Conservation (phyloP, 495 filamentous ascomycete genomes). For the Podospora appendiculata region DNA sequence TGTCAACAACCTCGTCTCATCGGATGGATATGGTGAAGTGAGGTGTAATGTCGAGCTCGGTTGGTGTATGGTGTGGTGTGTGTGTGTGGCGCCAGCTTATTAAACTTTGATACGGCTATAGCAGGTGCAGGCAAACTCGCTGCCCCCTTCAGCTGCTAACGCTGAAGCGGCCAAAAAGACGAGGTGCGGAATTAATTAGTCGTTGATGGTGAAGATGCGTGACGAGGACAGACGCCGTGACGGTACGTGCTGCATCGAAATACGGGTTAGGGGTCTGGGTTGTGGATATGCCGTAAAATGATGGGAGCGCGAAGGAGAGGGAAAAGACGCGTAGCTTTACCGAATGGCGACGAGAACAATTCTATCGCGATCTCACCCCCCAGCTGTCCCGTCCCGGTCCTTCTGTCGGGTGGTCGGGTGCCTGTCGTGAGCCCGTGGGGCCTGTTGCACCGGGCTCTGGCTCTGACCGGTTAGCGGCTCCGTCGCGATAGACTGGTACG, state of each 20-base stretch:
- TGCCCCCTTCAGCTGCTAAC: too few relatives aligned
- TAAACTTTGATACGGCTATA: too few relatives aligned
- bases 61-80: too few relatives aligned
- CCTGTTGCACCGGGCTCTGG: constrained; percentile 4
- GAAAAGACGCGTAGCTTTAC: constrained; percentile 23
- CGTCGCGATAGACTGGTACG: constrained; percentile 18
- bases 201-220: neutral
- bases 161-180: too few relatives aligned
- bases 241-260: neutral
- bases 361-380: constrained; percentile 4
- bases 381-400: neutral
- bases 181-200: too few relatives aligned
- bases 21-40: too few relatives aligned
- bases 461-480: constrained; percentile 16
- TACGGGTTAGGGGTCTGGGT: too few relatives aligned
- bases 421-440: constrained; percentile 6
- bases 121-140: too few relatives aligned
- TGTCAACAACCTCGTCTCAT: too few relatives aligned
- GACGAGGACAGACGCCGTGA: neutral
- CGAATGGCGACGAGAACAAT: constrained; percentile 9
- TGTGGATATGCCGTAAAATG: neutral
- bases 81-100: too few relatives aligned
- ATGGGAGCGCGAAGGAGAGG: constrained; percentile 6
- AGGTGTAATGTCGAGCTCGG: too few relatives aligned
- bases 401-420: constrained; percentile 3